phyloP scores from a whole-genome alignment of 2,329 filamentous ascomycete species.

The Neoascochyta sp. region DNA sequence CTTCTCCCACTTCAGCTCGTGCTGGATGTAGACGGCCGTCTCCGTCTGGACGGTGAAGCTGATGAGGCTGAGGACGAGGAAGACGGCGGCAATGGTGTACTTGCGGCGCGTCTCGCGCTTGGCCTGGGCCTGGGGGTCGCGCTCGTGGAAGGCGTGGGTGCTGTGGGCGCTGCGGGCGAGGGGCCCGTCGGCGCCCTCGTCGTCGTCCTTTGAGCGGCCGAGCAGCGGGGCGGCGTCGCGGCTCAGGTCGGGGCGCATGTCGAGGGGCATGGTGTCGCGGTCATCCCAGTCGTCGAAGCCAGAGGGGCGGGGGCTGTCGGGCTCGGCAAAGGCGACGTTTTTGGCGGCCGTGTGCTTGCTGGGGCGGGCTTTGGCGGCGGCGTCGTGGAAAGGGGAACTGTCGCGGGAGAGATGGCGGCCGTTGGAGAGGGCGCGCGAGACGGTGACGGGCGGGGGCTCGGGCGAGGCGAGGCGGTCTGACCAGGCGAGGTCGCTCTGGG shows the following conservation, averaged over 20 bases:
- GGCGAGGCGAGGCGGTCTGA: constrained; percentile 10
- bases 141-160: constrained; percentile 63
- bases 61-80: constrained; percentile 76
- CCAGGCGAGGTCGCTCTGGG: constrained; percentile 12
- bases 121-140: constrained; percentile 65
- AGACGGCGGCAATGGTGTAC: constrained; percentile 83
- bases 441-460: constrained; percentile 21
- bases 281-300: constrained; percentile 48
- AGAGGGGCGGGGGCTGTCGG: constrained; percentile 16
- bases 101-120: constrained; percentile 68
- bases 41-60: constrained; percentile 94
- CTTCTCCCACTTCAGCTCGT: constrained; percentile 90
- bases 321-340: constrained; percentile 12
- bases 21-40: constrained; percentile 90
- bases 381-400: constrained; percentile 22
- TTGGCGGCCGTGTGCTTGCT: constrained; percentile 5
- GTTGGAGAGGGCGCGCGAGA: constrained; percentile 17
- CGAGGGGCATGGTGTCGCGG: constrained; percentile 48
- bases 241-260: constrained; percentile 44
- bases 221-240: constrained; percentile 51
- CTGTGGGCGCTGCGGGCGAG: constrained; percentile 39
- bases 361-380: constrained; percentile 9
- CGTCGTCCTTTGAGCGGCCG: constrained; percentile 36
- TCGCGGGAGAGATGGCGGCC: constrained; percentile 23
- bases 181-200: constrained; percentile 35